phyloP scores from a whole-genome alignment of 2,329 filamentous ascomycete genomes.

The Lithohypha guttulata region DNA sequence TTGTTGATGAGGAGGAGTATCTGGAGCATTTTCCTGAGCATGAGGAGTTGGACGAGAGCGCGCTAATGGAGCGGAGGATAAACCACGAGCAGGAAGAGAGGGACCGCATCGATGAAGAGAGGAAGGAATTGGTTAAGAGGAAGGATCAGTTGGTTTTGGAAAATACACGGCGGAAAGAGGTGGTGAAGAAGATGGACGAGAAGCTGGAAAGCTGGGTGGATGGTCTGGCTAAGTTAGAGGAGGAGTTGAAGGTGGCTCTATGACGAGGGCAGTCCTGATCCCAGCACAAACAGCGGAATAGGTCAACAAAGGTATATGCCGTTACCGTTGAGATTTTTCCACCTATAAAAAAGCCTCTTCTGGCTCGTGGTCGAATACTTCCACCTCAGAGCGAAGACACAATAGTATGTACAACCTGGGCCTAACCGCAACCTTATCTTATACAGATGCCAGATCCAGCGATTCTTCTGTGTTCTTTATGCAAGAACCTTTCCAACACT shows the following conservation, averaged over 20 bases:
- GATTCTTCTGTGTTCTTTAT: too few species aligned
- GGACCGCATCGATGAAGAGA: conserved; percentile 71
- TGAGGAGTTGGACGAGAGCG: conserved; percentile 59
- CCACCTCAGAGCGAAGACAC: too few species aligned
- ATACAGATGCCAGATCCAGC: too few species aligned
- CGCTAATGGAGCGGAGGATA: conserved; percentile 80
- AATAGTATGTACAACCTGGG: too few species aligned
- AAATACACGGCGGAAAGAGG: conserved; percentile 89
- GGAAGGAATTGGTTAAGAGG: conserved; percentile 63
- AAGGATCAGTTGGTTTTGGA: conserved; percentile 60
- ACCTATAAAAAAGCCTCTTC: too few species aligned
- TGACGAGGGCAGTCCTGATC: too few species aligned
- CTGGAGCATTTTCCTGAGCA: conserved; percentile 65
- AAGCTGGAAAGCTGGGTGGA: conserved; percentile 92
- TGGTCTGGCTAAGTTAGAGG: conserved; percentile 27
- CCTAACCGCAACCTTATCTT: too few species aligned
- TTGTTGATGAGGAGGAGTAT: conserved; percentile 77
- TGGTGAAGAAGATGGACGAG: conserved; percentile 79
- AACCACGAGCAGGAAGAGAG: conserved; percentile 80
- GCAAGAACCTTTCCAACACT: too few species aligned
- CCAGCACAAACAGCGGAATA: too few species aligned
- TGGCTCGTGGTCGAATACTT: too few species aligned
- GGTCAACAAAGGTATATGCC: too few species aligned
- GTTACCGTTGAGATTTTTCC: too few species aligned
- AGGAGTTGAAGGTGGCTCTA: conserved; percentile 19